Conservation (phyloP, 2,329 filamentous ascomycete genomes). For the Hymenotorrendiella dingleyae region DNA sequence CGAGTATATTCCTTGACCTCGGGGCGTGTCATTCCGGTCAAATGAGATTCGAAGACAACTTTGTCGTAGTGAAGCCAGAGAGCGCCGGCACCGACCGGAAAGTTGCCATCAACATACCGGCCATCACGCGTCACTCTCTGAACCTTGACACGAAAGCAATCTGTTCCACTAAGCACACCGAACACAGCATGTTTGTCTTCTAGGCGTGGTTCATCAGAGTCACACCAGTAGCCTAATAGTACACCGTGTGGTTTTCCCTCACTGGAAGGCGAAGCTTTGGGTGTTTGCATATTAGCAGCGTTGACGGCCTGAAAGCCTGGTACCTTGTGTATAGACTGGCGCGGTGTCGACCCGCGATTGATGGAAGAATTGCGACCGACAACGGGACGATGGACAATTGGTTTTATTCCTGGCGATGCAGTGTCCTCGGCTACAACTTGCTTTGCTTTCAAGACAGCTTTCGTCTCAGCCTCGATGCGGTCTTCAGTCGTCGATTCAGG, state of each 20-base stretch:
- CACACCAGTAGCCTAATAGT: conserved; percentile 53
- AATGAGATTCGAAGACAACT: conserved; percentile 51
- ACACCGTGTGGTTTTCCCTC: conserved; percentile 24
- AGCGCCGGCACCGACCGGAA: conserved; percentile 52
- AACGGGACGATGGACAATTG: conserved; percentile 18
- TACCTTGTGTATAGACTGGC: conserved; percentile 21
- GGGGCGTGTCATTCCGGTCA: conserved; percentile 43
- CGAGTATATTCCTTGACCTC: conserved; percentile 61
- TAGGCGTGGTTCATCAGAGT: conserved; percentile 42
- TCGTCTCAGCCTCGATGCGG: conserved; percentile 16
- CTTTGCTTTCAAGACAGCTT: conserved; percentile 25
- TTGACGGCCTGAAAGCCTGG: conserved; percentile 26
- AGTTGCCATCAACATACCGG: conserved; percentile 52
- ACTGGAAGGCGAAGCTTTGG: conserved; percentile 20
- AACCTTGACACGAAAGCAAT: conserved; percentile 60
- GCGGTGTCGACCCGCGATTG: conserved; percentile 22
- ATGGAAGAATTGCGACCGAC: conserved; percentile 14
- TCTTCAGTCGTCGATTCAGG: conserved; percentile 18
- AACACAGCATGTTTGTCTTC: conserved; percentile 56
- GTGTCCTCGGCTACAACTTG: conserved; percentile 18
- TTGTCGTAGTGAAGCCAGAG: conserved; percentile 60
- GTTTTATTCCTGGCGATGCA: conserved; percentile 15
- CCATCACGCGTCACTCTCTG: conserved; percentile 56
- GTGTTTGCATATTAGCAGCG: conserved; percentile 19
- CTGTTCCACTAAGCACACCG: conserved; percentile 55